phyloP scores from a whole-genome alignment of 2,329 filamentous ascomycete species.

The Xylariaceae sp. region DNA sequence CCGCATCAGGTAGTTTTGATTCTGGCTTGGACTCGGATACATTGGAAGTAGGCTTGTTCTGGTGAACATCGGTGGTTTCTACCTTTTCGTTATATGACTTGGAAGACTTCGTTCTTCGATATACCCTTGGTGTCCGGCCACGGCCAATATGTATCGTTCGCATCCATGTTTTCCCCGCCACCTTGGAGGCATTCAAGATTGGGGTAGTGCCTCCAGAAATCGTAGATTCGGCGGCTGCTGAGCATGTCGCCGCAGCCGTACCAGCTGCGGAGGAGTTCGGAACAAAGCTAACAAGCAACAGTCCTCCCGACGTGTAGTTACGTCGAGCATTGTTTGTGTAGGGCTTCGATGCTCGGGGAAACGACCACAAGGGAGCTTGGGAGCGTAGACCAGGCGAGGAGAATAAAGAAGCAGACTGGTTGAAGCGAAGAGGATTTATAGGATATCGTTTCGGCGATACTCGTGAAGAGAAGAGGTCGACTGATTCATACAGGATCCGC shows the following conservation, averaged over 20 bases:
- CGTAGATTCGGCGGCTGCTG: conserved; percentile 48
- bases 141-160: conserved; percentile 42
- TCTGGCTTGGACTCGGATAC: conserved; percentile 29
- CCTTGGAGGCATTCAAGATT: conserved; percentile 43
- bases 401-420: conserved; percentile 33
- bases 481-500: conserved; percentile 41
- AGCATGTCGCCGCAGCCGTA: conserved; percentile 49
- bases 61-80: conserved; percentile 24
- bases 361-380: conserved; percentile 38
- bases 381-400: conserved; percentile 31
- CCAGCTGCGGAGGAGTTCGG: conserved; percentile 48
- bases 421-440: conserved; percentile 28
- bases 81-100: conserved; percentile 40
- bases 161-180: conserved; percentile 49
- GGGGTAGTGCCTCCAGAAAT: conserved; percentile 37
- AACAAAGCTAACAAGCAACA: conserved; percentile 57
- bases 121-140: conserved; percentile 30
- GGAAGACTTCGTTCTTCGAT: conserved; percentile 41
- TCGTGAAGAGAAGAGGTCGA: conserved; percentile 37
- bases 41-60: conserved; percentile 29
- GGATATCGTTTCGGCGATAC: conserved; percentile 33
- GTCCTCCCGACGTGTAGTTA: conserved; percentile 61
- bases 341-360: conserved; percentile 39
- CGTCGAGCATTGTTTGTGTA: conserved; percentile 52
- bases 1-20: conserved; percentile 32